A percentile compares a stretch with the other conserved stretches of the same genome.
Evolutionary conservation across 2,329 filamentous ascomycete genomes (phyloP).

Genomic region (Curvularia hawaiiensis): DNA sequence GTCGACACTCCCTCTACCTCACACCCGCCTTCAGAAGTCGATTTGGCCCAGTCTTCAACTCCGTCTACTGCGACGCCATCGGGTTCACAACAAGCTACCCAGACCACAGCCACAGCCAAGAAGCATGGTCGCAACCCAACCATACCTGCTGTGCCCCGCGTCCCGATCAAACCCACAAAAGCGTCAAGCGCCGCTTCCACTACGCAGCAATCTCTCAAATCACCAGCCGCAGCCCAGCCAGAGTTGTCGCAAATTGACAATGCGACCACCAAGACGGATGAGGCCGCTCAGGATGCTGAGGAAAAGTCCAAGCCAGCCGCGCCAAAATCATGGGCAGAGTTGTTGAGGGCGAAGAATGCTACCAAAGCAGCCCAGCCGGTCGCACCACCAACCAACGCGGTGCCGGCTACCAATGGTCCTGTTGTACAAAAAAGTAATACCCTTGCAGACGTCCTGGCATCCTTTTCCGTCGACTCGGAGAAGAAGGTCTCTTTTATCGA

Average conservation of each 20-base stretch:
- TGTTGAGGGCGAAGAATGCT: constrained; percentile 62
- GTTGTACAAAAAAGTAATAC: constrained; percentile 61
- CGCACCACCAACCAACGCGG: constrained; percentile 33
- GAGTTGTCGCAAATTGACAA: constrained; percentile 17
- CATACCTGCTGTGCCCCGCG: constrained; percentile 58
- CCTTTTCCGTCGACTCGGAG: constrained; percentile 70
- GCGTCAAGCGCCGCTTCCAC: constrained; percentile 41
- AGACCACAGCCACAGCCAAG: constrained; percentile 38
- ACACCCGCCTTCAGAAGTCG: constrained; percentile 61
- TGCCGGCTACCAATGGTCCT: constrained; percentile 46
- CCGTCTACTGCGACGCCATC: constrained; percentile 59
- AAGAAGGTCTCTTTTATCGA: constrained; percentile 82
- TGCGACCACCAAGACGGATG: constrained; percentile 15
- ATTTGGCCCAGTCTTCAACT: constrained; percentile 61
- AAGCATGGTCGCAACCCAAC: constrained; percentile 51
- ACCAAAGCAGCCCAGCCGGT: constrained; percentile 33
- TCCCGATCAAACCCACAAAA: constrained; percentile 54
- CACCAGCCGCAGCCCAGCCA: constrained; percentile 23
- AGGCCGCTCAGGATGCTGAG: constrained; percentile 29
- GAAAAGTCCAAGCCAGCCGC: constrained; percentile 53
- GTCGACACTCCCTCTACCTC: constrained; percentile 63
- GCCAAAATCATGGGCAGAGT: constrained; percentile 70
- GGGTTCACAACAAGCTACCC: constrained; percentile 46
- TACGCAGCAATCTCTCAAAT: constrained; percentile 44
- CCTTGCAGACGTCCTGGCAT: constrained; percentile 76